Conservation (phyloP, 768 basidiomycete genomes). For the Auricularia heimuer region DNA sequence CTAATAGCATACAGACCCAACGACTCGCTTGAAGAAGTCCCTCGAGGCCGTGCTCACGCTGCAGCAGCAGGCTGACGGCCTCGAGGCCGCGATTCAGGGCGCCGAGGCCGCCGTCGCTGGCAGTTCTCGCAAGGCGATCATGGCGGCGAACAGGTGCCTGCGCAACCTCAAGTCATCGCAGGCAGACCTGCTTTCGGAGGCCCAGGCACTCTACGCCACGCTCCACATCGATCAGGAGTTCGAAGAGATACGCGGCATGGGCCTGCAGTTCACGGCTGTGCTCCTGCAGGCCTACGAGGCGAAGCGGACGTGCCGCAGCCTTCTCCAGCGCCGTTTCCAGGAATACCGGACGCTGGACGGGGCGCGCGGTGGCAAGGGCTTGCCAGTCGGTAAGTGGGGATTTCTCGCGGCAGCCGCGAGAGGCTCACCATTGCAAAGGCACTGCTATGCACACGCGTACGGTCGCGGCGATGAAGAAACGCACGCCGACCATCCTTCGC, state of each 20-base stretch:
- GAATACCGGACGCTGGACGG: slow-evolving; percentile 28
- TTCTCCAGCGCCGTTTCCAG: slow-evolving; percentile 25
- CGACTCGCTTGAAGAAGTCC: slow-evolving; percentile 22
- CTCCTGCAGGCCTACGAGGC: slow-evolving; percentile 28
- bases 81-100: slow-evolving; percentile 16
- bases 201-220: slow-evolving; percentile 25
- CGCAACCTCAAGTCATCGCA: neutral
- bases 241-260: slow-evolving; percentile 24
- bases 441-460: slow-evolving; percentile 27
- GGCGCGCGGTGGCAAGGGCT: slow-evolving; percentile 21
- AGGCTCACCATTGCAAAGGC: slow-evolving; percentile 11
- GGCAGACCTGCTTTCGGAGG: slow-evolving; percentile 15
- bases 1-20: neutral
- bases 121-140: neutral
- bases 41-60: slow-evolving; percentile 22
- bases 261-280: slow-evolving; percentile 20
- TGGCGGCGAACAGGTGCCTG: neutral
- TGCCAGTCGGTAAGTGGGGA: slow-evolving; percentile 23
- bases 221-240: slow-evolving; percentile 25
- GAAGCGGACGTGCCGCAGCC: slow-evolving; percentile 29
- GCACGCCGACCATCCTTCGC: slow-evolving; percentile 21
- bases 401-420: neutral
- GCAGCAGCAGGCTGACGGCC: slow-evolving; percentile 19
- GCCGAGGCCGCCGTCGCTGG: slow-evolving; percentile 8
- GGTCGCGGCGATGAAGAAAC: slow-evolving; percentile 22